Evolutionary conservation across 1,284 basidiomycete species (phyloP).

Genomic region (Fomitiporia mediterranea): DNA sequence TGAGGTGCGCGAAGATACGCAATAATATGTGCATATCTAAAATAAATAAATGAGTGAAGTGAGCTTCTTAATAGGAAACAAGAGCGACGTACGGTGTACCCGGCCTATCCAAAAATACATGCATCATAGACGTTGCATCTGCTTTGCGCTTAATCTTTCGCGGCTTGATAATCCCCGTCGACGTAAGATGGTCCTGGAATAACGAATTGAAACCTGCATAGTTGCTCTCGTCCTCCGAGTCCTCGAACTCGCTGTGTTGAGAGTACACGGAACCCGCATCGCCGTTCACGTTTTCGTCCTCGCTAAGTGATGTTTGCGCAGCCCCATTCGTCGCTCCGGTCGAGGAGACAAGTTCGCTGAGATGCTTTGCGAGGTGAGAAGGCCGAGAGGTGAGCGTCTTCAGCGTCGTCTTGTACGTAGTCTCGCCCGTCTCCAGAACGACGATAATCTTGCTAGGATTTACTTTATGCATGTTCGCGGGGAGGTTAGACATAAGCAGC

Average conservation of each 20-base stretch:
- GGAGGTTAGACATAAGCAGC: conserved; percentile 53
- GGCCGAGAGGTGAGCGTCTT: conserved; percentile 61
- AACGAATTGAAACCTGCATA: conserved; percentile 34
- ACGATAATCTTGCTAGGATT: conserved; percentile 74
- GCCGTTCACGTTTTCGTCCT: conserved; percentile 26
- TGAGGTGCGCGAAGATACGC: conserved; percentile 59
- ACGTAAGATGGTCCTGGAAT: conserved; percentile 57
- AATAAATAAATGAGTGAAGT: conserved; percentile 12
- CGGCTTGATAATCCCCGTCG: conserved; percentile 47
- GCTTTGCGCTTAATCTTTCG: conserved; percentile 12
- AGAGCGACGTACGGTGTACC: conserved; percentile 62
- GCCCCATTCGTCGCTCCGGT: conserved; percentile 18
- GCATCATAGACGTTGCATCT: conserved; percentile 43
- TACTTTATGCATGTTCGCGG: conserved; percentile 69
- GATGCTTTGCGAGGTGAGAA: conserved; percentile 57
- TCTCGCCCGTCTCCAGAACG: conserved; percentile 68
- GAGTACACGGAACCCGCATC: conserved; percentile 43
- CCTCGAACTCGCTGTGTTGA: conserved; percentile 31
- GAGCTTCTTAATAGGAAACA: conserved; percentile 16
- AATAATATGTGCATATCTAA: conserved; percentile 64
- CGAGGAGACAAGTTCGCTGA: conserved; percentile 44
- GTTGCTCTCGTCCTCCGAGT: conserved; percentile 32
- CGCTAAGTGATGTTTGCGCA: conserved; percentile 12
- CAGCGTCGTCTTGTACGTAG: conserved; percentile 58
- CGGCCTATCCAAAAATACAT: conserved; percentile 76